A percentile compares a stretch with the other conserved stretches of the same genome.
Conservation (phyloP, 495 filamentous ascomycete species). For the Parachaetomium inaequale region DNA sequence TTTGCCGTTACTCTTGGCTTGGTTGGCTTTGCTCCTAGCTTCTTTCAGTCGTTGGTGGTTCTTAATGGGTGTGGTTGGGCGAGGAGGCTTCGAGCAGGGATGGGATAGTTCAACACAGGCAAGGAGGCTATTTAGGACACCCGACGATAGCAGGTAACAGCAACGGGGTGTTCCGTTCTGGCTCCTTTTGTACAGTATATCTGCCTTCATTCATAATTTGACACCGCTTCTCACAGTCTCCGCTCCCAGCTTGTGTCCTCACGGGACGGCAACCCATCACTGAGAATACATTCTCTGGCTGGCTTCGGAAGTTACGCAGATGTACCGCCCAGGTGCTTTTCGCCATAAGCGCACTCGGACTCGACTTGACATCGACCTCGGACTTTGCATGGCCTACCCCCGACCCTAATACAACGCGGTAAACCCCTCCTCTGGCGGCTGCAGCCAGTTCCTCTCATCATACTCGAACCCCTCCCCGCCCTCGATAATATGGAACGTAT, state of each 20-base stretch:
- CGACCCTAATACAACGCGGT: slow-evolving; percentile 64
- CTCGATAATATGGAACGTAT: slow-evolving; percentile 97
- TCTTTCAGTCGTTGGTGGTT: not conserved
- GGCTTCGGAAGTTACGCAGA: too few species aligned
- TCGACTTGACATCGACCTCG: too few species aligned
- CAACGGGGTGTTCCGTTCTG: not conserved
- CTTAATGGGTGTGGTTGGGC: not conserved
- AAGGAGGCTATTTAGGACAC: not conserved
- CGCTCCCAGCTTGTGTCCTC: too few species aligned
- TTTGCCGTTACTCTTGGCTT: not conserved
- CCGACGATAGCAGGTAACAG: not conserved
- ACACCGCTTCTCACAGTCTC: not conserved
- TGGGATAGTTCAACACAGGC: not conserved
- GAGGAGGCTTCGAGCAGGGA: not conserved
- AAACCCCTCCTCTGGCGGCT: slow-evolving; percentile 75
- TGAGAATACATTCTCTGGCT: too few species aligned
- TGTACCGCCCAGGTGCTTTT: too few species aligned
- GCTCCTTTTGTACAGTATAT: slow-evolving; percentile 7
- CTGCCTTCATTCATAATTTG: not conserved
- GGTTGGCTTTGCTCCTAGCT: not conserved
- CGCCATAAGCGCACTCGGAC: too few species aligned
- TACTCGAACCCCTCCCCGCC: slow-evolving; percentile 64
- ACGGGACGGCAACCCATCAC: too few species aligned
- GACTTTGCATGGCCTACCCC: too few species aligned
- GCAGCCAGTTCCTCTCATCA: slow-evolving; percentile 88